Percentiles rank a stretch among this genome's conserved stretches.
Conservation (phyloP, 768 basidiomycete species). For the Leccinum longicurvipes region DNA sequence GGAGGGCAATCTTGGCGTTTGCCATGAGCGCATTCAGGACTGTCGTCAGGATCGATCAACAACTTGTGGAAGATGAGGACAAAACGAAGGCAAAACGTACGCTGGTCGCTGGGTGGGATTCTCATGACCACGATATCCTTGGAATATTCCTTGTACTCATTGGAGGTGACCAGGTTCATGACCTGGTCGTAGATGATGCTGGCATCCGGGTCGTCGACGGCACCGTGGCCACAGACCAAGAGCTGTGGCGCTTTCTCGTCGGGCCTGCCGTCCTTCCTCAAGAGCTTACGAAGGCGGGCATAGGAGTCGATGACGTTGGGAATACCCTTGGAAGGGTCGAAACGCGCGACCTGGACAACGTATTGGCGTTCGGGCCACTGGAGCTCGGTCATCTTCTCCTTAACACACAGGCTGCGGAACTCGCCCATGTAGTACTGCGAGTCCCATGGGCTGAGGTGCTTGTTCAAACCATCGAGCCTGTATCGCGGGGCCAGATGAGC, state of each 20-base stretch:
- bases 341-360: constrained; percentile 89
- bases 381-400: constrained; percentile 79
- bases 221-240: constrained; percentile 85
- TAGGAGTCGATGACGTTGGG: constrained; percentile 87
- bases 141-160: constrained; percentile 49
- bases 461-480: constrained; percentile 94
- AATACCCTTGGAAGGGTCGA: constrained; percentile 86
- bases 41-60: constrained; percentile 24
- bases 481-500: neutral
- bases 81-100: constrained; percentile 40
- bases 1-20: constrained; percentile 85
- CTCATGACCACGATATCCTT: constrained; percentile 75
- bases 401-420: constrained; percentile 71
- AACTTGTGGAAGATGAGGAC: neutral
- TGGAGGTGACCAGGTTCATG: constrained; percentile 54
- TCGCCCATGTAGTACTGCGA: constrained; percentile 88
- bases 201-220: constrained; percentile 93
- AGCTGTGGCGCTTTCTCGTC: constrained; percentile 65
- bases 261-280: constrained; percentile 44
- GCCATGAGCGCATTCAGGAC: constrained; percentile 88
- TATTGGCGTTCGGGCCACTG: constrained; percentile 82
- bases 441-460: constrained; percentile 77
- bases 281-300: constrained; percentile 70
- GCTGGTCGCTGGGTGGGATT: constrained; percentile 79
- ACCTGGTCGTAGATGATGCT: constrained; percentile 86